Base-by-base conservation (phyloP, 768 basidiomycete genomes). In the Plicaturopsis crispa region DNA sequence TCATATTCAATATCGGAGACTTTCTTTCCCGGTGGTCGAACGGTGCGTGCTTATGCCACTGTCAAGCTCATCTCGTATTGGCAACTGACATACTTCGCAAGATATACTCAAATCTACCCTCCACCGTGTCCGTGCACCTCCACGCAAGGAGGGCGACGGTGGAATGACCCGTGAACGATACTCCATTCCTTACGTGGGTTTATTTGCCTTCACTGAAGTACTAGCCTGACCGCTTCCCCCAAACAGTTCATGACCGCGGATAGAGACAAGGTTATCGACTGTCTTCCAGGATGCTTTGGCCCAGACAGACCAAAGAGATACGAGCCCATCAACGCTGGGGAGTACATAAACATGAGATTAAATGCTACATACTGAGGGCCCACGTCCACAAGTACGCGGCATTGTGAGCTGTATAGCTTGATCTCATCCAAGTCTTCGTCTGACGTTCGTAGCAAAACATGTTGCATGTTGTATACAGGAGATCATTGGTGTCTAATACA, bases 141-240 rank as follows among this genome's bases (percentile, higher is more conserved):
- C 44, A 40, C 11, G 43, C 26, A 26, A 40, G 31, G 19, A 50
- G 26, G 43, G 38, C n/a, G 45, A 18, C 11, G 41, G 44, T 13
- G n/a, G n/a, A n/a, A 52, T 53, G 16, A 59, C 63, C 3, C 57
- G 56, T 5, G 60, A 61, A 17, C 54, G 69, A 19, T 69, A 63
- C 45, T 69, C 67, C 3, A 72, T 72, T 33, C 67, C 69, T 6
- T 70, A 66, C 50, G 61, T 63, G 24, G 23, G 60, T n/a, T n/a
- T n/a, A n/a, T n/a, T n/a, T n/a, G n/a, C n/a, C n/a, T n/a, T n/a
- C n/a, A n/a, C n/a, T n/a, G n/a, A n/a, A n/a, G n/a, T n/a, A n/a
- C n/a, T n/a, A n/a, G n/a, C n/a, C n/a, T n/a, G n/a, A n/a, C n/a
- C n/a, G n/a, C n/a, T n/a, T n/a, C n/a, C n/a, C n/a, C n/a, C n/a